Conservation (phyloP, 1,139 yeast genomes). For the Torulaspora globosa region DNA sequence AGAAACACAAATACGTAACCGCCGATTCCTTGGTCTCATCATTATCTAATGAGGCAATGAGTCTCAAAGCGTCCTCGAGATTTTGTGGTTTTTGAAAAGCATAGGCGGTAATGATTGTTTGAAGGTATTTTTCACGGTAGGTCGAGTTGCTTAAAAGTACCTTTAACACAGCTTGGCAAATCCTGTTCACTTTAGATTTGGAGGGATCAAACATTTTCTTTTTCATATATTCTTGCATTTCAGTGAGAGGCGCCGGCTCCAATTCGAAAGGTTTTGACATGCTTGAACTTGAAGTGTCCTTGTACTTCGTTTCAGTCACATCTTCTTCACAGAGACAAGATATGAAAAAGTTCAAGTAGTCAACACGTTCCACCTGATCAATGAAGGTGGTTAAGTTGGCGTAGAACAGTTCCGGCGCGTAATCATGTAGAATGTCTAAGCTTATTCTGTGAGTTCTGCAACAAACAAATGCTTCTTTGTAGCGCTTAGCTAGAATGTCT, state of each 20-base stretch:
- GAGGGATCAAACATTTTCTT: constrained; percentile 40
- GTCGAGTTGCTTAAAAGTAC: constrained; percentile 50
- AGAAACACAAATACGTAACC: constrained; percentile 80
- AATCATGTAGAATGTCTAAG: constrained; percentile 84
- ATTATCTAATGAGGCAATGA: constrained; percentile 51
- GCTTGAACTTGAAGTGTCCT: constrained; percentile 52
- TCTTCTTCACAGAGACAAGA: constrained; percentile 86
- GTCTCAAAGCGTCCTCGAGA: constrained; percentile 62
- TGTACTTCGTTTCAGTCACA: constrained; percentile 77
- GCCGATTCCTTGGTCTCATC: constrained; percentile 55
- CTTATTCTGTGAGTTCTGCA: constrained; percentile 93
- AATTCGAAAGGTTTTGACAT: constrained; percentile 33
- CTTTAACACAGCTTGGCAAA: constrained; percentile 66
- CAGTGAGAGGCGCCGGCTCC: constrained; percentile 38
- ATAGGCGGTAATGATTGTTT: constrained; percentile 82
- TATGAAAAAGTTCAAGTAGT: constrained; percentile 78
- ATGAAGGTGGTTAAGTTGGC: constrained; percentile 65
- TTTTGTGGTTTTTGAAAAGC: constrained; percentile 91
- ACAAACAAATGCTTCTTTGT: constrained; percentile 66
- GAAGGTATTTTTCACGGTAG: constrained; percentile 58
- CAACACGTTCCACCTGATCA: constrained; percentile 64
- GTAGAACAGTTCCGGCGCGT: constrained; percentile 66
- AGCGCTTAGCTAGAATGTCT: constrained; percentile 54
- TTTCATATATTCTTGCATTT: constrained; percentile 38
- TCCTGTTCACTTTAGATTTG: constrained; percentile 64